Conservation (phyloP, 176 grass and related monocot species). For the Tillandsia fasciculata region DNA sequence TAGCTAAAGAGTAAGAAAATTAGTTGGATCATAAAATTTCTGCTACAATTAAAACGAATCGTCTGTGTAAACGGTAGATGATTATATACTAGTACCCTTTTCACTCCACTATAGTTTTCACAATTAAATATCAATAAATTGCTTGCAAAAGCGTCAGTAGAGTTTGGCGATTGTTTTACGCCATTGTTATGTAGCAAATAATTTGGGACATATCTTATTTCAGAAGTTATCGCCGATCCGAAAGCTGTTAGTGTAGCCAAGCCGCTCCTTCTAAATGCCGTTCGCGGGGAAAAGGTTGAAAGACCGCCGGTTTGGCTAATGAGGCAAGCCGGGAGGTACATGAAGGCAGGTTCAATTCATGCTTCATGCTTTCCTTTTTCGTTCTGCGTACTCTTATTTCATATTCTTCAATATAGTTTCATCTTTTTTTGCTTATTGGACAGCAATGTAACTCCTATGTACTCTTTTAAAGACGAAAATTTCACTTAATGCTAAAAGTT, state of each 20-base stretch:
- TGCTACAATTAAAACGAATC: too few species aligned
- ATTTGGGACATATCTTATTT: neutral
- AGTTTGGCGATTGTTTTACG: too few species aligned
- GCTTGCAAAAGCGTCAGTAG: too few species aligned
- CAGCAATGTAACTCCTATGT: too few species aligned
- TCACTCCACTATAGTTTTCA: too few species aligned
- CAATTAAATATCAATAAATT: too few species aligned
- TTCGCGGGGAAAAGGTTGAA: slow-evolving; percentile 75
- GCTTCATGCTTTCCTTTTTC: neutral
- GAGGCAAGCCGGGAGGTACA: slow-evolving; percentile 98
- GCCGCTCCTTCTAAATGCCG: slow-evolving; percentile 77
- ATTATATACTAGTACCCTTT: too few species aligned
- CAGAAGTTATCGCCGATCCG: slow-evolving; percentile 53
- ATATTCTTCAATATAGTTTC: neutral
- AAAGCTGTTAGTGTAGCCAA: slow-evolving; percentile 37
- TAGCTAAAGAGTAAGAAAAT: neutral
- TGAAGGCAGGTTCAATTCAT: slow-evolving; percentile 77
- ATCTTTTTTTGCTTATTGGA: neutral
- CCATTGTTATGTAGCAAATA: neutral
- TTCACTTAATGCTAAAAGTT: neutral
- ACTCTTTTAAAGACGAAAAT: neutral
- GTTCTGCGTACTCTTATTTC: neutral
- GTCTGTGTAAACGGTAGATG: too few species aligned
- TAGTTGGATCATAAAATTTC: neutral
- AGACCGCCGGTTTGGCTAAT: slow-evolving; percentile 96